phyloP scores from a whole-genome alignment of 1,139 yeast species.

The Trichomonascaceae sp. region DNA sequence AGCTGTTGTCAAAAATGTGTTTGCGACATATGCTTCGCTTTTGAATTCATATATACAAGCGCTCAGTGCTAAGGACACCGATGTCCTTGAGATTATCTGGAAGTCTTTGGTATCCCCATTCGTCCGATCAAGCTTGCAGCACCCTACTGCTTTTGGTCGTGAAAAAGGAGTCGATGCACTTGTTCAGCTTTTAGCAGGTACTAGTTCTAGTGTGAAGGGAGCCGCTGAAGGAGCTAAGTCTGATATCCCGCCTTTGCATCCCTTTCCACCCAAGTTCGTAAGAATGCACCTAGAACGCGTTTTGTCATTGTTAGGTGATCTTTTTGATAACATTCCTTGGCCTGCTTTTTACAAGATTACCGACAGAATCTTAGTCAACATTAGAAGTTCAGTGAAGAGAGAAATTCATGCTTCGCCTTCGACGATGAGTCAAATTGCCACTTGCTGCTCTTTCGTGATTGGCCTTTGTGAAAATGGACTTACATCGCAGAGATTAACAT shows the following conservation, averaged over 20 bases:
- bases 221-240: background rate
- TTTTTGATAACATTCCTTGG: conserved; percentile 12
- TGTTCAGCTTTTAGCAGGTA: conserved; percentile 11
- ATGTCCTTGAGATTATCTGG: conserved; percentile 15
- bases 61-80: conserved; percentile 7
- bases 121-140: conserved; percentile 9
- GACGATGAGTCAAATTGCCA: conserved; percentile 20
- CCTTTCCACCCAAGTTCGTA: conserved; percentile 19
- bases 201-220: conserved; percentile 10
- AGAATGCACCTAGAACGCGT: conserved; percentile 13
- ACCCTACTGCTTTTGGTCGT: background rate
- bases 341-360: conserved; percentile 10
- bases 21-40: conserved; percentile 10
- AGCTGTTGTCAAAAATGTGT: conserved; percentile 10
- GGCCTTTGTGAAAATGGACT: conserved; percentile 7
- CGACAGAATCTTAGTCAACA: conserved; percentile 12
- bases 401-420: conserved; percentile 22
- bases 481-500: conserved; percentile 8
- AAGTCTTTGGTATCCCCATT: conserved; percentile 14
- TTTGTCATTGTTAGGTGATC: conserved; percentile 11
- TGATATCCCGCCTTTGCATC: conserved; percentile 8
- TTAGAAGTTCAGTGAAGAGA: conserved; percentile 16
- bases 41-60: conserved; percentile 9
- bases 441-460: conserved; percentile 16
- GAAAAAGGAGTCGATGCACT: conserved; percentile 11